Evolutionary conservation across 306 rosid genomes (phyloP), one percentile per base, ranked within the genome.

Genomic region (Elaeagnus macrophylla): DNA sequence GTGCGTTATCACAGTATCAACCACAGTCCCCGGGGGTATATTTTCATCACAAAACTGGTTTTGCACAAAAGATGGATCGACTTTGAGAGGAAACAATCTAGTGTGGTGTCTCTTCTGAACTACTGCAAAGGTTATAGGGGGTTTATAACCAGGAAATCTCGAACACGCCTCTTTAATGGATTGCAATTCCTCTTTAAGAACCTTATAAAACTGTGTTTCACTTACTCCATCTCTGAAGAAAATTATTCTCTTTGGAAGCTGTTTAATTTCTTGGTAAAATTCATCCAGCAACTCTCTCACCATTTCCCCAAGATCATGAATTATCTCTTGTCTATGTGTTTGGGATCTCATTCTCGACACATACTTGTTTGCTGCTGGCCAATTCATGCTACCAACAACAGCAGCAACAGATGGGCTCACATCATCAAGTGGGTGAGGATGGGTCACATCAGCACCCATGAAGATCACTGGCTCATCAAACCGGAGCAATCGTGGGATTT

Each of bases 71-170:
- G 89, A 72, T 3, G 70, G 89, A 49, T 91, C 77, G 10, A 66
- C 56, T 66, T 86, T 89, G 10, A 70, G 58, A 41, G 93, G 96
- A 44, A 93, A 93, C 78, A 93, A 57, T 67, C 99, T 84, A 8
- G 99, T 87, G 85, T 84, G 99, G 54, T 93, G 99, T 68, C 99
- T 71, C 81, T 93, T 93, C 51, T 93, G 96, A 57, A 93, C 99
- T 40, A 93, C 96, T 5, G 83, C 93, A 60, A 87, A 93, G 36
- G 96, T 87, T 17, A 87, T 81, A 13, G 69, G 75, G 52, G 99
- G 96, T 12, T 78, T 79, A 10, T 82, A 93, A 6, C 59, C 72
- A 19, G 72, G 74, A 57, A 84, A 84, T 62, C 71, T 79, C n/a
- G 81, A 71, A 58, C 89, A 87, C 1, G 95, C 95, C 19, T 41